phyloP scores from a whole-genome alignment of 805 yeast species.

The Candida hispaniensis region DNA sequence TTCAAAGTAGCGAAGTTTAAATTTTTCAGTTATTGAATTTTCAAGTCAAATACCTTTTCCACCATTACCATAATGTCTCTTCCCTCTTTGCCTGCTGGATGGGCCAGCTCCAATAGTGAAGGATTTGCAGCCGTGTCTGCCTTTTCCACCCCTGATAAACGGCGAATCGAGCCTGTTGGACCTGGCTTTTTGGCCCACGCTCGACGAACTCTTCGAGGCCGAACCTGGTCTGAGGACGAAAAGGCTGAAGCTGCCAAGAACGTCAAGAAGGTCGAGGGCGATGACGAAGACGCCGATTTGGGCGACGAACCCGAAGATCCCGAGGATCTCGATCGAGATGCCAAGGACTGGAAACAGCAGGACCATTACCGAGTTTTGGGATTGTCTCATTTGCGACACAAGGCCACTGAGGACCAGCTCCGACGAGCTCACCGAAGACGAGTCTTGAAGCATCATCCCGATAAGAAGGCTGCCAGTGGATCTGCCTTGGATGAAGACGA shows the following conservation, averaged over 20 bases:
- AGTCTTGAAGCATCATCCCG: conserved; percentile 96
- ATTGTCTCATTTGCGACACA: conserved; percentile 78
- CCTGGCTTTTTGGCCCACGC: conserved; percentile 94
- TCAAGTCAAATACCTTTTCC: too few relatives aligned
- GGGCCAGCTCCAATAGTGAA: conserved; percentile 21
- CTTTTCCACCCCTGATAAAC: conserved; percentile 28
- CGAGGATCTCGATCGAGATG: conserved; percentile 76
- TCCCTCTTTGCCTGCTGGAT: conserved; percentile 23
- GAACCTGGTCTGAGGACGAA: conserved; percentile 97
- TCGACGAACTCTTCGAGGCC: conserved; percentile 88
- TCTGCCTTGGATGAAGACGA: conserved; percentile 67
- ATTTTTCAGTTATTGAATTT: too few relatives aligned
- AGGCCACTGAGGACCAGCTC: conserved; percentile 84
- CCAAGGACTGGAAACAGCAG: conserved; percentile 96
- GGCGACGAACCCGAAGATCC: conserved; percentile 59
- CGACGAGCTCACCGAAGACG: conserved; percentile 95
- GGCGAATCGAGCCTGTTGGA: conserved; percentile 94
- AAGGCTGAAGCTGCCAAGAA: conserved; percentile 84
- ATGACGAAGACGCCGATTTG: conserved; percentile 40
- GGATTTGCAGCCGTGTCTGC: conserved; percentile 24
- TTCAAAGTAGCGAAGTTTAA: too few relatives aligned
- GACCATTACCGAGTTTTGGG: conserved; percentile 96
- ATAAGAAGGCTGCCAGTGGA: conserved; percentile 88
- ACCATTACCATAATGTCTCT: conserved; percentile 18
- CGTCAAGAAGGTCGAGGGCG: conserved; percentile 60